Percentiles rank a stretch among this genome's conserved stretches.
These are phyloP conservation scores for Taphrina sp. DNA, from an alignment of 1,139 yeast species.

Conservation along the genomic window DNA sequence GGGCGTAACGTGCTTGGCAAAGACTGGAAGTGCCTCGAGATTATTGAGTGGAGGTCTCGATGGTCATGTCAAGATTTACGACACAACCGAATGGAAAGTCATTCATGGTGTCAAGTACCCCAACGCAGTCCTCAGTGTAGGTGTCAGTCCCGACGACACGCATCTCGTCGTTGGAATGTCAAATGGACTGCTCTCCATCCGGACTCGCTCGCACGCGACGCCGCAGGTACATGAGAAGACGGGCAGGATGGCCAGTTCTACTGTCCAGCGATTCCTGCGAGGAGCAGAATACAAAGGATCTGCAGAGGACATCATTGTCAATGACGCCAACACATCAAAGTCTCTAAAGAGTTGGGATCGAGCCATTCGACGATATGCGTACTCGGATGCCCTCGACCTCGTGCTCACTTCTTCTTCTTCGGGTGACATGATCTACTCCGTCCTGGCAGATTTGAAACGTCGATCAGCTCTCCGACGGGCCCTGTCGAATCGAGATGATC, in stretches of 20 bases:
- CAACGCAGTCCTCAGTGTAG: constrained; percentile 32
- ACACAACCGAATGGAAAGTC: constrained; percentile 78
- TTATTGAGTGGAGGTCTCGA: constrained; percentile 90
- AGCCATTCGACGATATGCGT: constrained; percentile 78
- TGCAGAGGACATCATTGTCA: constrained; percentile 63
- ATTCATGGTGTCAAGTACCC: constrained; percentile 60
- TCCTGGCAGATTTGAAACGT: constrained; percentile 75
- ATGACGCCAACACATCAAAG: constrained; percentile 52
- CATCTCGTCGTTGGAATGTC: constrained; percentile 94
- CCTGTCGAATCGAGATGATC: constrained; percentile 77
- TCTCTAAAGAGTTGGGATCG: constrained; percentile 78
- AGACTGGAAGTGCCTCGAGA: constrained; percentile 62
- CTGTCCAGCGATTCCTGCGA: constrained; percentile 76
- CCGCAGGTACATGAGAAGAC: constrained; percentile 40
- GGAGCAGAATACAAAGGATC: constrained; percentile 92
- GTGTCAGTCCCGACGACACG: constrained; percentile 62
- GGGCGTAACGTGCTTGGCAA: constrained; percentile 72
- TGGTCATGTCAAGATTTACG: constrained; percentile 95
- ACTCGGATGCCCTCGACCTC: constrained; percentile 88
- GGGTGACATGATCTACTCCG: constrained; percentile 61
- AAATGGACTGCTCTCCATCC: constrained; percentile 79
- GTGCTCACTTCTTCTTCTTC: constrained; percentile 71
- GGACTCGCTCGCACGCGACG: constrained; percentile 70
- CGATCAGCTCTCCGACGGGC: constrained; percentile 84
- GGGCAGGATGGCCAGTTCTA: constrained; percentile 46